Evolutionary conservation across 2,329 filamentous ascomycete genomes (phyloP).

Genomic region (Apiospora kogelbergensis): DNA sequence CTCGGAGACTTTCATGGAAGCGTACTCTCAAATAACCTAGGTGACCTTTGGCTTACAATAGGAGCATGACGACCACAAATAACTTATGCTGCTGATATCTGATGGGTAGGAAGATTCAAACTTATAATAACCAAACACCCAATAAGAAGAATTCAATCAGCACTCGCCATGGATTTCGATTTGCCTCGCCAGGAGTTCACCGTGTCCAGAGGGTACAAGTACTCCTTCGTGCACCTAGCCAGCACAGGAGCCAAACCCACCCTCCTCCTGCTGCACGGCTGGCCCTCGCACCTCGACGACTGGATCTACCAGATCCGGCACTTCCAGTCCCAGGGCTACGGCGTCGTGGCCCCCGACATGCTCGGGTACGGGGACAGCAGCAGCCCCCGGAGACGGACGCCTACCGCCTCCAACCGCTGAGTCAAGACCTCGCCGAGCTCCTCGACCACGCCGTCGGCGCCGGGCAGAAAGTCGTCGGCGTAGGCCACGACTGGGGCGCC

Average conservation of each 20-base stretch:
- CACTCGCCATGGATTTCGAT: not conserved
- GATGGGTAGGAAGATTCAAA: no score
- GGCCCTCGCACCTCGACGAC: slow-evolving; percentile 15
- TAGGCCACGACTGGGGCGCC: slow-evolving; percentile 46
- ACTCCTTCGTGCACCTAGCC: slow-evolving; percentile 9
- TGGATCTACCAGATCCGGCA: slow-evolving; percentile 23
- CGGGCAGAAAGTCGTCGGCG: slow-evolving; percentile 29
- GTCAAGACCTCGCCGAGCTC: slow-evolving; percentile 33
- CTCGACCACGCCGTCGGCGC: slow-evolving; percentile 27
- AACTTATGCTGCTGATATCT: not conserved
- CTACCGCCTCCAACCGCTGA: slow-evolving; percentile 32
- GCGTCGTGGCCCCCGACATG: slow-evolving; percentile 33
- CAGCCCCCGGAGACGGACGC: slow-evolving; percentile 30
- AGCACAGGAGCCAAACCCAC: not conserved
- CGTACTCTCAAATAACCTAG: not conserved
- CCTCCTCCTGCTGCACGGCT: slow-evolving; percentile 14
- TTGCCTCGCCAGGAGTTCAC: not conserved
- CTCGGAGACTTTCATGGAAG: not conserved
- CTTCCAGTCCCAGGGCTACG: slow-evolving; percentile 27
- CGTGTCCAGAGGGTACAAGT: slow-evolving; percentile 27
- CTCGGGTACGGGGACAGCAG: slow-evolving; percentile 32
- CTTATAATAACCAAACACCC: not conserved
- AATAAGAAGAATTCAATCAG: not conserved
- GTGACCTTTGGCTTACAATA: not conserved
- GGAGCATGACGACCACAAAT: no score